Evolutionary conservation across 2,329 filamentous ascomycete species (phyloP), one percentile per base, ranked within the genome.

Genomic region (Aaosphaeria arxii): DNA sequence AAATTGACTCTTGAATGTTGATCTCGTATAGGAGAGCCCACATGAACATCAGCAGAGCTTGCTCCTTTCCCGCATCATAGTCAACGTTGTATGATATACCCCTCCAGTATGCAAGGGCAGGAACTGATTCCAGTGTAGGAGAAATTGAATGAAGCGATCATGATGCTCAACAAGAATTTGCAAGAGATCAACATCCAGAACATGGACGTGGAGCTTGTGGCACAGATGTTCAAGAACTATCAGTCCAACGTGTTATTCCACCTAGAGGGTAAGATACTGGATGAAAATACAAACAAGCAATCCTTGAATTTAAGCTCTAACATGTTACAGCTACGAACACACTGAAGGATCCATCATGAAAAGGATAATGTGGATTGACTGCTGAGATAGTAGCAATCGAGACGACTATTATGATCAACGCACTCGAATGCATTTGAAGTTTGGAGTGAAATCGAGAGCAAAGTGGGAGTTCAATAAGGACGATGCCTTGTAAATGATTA

Each of bases 191-290:
- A 97, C 66, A 86, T 96, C 47, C 89, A 96, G 64, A 99, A 97
- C 71, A 96, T 97, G 91, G 95, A 99, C 66, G 90, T 96, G 33
- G 94, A 97, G 74, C 81, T 97, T 3, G 94, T 97, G 5, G 91
- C 92, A 1, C 92, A 97, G 68, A 99, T 99, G 94, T 99, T 97
- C 79, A 96, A 97, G 77, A 99, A 97, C 74, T 99, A 99, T 70
- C 91, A 96, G 71, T 96, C 91, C 7, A 99, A 97, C 62, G 92
- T 97, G 11, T 76, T 97, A 5, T 97, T 99, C 70, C 94, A 99
- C 63, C 80, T 99, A 5, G 94, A 97, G 84, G 94, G 94, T 95
- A 77, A 57, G 69, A 17, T 13, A 24, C 17, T 24, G 17, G 17
- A 24, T 24, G 17, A 24, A 24, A 24, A 24, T 24, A 24, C 7